Conservation (phyloP, 2,329 filamentous ascomycete genomes). For the Talaromyces atroroseus region DNA sequence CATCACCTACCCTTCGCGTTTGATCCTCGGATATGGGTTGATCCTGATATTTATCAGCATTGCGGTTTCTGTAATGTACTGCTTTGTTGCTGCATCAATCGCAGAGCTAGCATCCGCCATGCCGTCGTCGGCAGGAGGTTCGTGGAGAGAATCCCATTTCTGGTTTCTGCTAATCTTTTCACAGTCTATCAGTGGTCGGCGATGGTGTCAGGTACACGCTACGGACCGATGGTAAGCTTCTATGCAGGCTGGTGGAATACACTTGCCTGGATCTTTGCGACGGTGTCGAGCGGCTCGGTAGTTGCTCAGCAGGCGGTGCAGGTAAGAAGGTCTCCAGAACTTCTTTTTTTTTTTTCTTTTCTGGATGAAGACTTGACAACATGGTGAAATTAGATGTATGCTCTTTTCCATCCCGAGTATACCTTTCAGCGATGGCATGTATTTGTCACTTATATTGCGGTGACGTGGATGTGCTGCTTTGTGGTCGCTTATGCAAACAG, state of each 20-base stretch:
- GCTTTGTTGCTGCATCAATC: constrained; percentile 42
- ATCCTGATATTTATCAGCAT: constrained; percentile 43
- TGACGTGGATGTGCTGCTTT: constrained; percentile 39
- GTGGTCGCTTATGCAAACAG: constrained; percentile 47
- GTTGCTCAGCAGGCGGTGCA: background rate
- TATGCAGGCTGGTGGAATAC: constrained; percentile 42
- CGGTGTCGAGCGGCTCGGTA: background rate
- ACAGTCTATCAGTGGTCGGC: constrained; percentile 48
- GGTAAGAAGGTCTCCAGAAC: background rate
- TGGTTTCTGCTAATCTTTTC: background rate
- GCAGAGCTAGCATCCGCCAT: constrained; percentile 46
- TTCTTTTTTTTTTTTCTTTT: background rate
- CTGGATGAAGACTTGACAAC: background rate
- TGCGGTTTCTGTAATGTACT: constrained; percentile 30
- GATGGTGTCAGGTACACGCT: constrained; percentile 37
- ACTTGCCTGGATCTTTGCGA: constrained; percentile 19
- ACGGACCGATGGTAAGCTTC: constrained; percentile 22
- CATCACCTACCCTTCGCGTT: constrained; percentile 21
- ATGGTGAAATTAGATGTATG: constrained; percentile 11
- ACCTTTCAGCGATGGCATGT: constrained; percentile 45
- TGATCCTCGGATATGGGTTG: background rate
- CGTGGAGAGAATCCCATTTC: background rate
- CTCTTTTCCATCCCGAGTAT: constrained; percentile 35
- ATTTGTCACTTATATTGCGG: constrained; percentile 35
- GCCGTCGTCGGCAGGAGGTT: constrained; percentile 37